Evolutionary conservation across 495 filamentous ascomycete genomes (phyloP).

Genomic region (Hypomontagnella submonticulosa): DNA sequence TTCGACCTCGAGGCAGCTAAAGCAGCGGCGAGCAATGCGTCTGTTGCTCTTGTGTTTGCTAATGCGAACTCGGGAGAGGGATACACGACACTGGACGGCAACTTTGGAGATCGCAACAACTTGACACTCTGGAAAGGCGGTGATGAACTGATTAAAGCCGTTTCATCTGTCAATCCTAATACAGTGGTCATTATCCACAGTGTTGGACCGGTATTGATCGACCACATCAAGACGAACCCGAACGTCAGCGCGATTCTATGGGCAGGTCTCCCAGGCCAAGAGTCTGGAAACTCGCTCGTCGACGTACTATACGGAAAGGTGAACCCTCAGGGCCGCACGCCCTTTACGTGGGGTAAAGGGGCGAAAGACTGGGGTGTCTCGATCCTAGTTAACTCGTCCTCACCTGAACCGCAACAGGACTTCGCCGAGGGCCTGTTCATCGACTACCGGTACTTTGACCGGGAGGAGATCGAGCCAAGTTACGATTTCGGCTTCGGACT

Average conservation of each 20-base stretch:
- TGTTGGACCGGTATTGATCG: slow-evolving; percentile 60
- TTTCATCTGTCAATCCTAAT: slow-evolving; percentile 61
- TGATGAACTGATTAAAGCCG: slow-evolving; percentile 61
- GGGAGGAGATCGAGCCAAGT: slow-evolving; percentile 54
- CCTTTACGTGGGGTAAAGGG: slow-evolving; percentile 64
- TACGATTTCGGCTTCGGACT: slow-evolving; percentile 65
- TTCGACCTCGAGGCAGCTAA: slow-evolving; percentile 51
- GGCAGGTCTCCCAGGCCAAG: slow-evolving; percentile 65
- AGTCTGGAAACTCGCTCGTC: slow-evolving; percentile 63
- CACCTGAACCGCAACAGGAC: slow-evolving; percentile 48
- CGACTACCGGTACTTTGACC: slow-evolving; percentile 65
- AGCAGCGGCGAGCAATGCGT: slow-evolving; percentile 51
- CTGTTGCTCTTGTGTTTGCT: slow-evolving; percentile 66
- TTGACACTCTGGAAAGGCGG: slow-evolving; percentile 63
- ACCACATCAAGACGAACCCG: slow-evolving; percentile 60
- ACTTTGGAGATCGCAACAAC: slow-evolving; percentile 65
- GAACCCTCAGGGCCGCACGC: slow-evolving; percentile 64
- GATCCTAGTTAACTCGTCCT: slow-evolving; percentile 49
- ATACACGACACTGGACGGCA: slow-evolving; percentile 66
- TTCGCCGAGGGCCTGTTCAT: slow-evolving; percentile 63
- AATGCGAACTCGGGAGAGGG: slow-evolving; percentile 67
- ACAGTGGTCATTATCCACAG: slow-evolving; percentile 68
- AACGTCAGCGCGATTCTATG: slow-evolving; percentile 69
- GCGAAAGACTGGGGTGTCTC: slow-evolving; percentile 61
- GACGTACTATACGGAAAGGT: slow-evolving; percentile 64